Evolutionary conservation across 108 stramenopile species (phyloP).

Genomic region (Schizochytrium sp.): DNA sequence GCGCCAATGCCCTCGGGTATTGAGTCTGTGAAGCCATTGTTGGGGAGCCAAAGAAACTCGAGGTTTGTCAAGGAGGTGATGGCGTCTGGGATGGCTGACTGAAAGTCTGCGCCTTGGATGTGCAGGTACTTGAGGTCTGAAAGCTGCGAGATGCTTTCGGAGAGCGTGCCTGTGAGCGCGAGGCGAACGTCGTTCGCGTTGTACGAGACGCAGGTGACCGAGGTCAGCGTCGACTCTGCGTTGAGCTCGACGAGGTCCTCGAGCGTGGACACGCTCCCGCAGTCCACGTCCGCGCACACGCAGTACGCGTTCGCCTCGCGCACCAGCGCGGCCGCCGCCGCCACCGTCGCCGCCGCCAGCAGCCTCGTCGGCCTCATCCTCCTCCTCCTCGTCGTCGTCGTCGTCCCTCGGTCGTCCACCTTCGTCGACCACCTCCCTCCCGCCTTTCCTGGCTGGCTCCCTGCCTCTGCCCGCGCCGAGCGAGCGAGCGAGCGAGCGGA

Average conservation of each 20-base stretch:
- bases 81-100: neutral
- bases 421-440: no score
- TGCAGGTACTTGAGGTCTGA: neutral
- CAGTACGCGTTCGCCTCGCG: neutral
- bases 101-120: neutral
- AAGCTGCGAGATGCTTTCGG: neutral
- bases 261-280: neutral
- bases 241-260: neutral
- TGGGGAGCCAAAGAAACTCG: neutral
- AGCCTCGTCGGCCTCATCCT: neutral
- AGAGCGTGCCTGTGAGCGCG: neutral
- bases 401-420: no score
- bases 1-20: neutral
- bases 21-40: neutral
- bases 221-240: neutral
- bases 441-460: no score
- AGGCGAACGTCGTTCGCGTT: neutral
- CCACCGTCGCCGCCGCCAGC: neutral
- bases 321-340: neutral
- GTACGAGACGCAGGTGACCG: constrained; percentile 1
- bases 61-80: neutral
- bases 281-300: neutral
- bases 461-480: no score
- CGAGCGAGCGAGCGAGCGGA: no score
- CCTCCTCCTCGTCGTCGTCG: no score